phyloP scores from a whole-genome alignment of 495 filamentous ascomycete genomes.

The Aspergillus coremiiformis region DNA sequence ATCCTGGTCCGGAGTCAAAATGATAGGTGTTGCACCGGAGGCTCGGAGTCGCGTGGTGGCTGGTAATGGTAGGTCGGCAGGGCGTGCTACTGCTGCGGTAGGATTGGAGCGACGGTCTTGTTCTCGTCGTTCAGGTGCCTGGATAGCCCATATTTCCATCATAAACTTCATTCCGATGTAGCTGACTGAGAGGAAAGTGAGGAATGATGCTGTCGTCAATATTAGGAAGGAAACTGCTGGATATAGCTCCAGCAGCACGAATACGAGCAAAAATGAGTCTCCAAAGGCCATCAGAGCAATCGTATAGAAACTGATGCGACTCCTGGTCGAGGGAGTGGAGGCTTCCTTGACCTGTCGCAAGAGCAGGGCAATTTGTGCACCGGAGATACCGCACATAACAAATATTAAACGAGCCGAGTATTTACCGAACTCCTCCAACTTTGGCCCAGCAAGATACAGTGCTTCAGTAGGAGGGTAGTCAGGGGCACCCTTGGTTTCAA shows the following conservation, averaged over 20 bases:
- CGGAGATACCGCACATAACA: constrained; percentile 53
- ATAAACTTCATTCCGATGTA: constrained; percentile 78
- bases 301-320: constrained; percentile 84
- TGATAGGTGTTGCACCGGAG: constrained; percentile 55
- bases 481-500: constrained; percentile 82
- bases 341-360: constrained; percentile 85
- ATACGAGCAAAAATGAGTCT: constrained; percentile 63
- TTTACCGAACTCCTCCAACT: constrained; percentile 66
- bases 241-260: constrained; percentile 57
- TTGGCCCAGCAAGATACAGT: constrained; percentile 66
- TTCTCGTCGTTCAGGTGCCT: constrained; percentile 71
- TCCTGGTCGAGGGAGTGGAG: constrained; percentile 87
- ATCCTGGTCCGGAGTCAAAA: constrained; percentile 81
- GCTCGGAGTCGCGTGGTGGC: constrained; percentile 44
- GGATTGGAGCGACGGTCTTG: constrained; percentile 31
- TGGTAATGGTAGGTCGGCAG: constrained; percentile 53
- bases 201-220: constrained; percentile 59
- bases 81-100: constrained; percentile 17
- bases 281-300: constrained; percentile 78
- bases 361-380: constrained; percentile 65
- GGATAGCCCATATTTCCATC: constrained; percentile 78
- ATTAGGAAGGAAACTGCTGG: constrained; percentile 60
- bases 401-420: constrained; percentile 61
- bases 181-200: constrained; percentile 64
- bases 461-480: constrained; percentile 56